Percentiles rank a stretch among this genome's conserved stretches.
Evolutionary conservation across 2,329 filamentous ascomycete genomes (phyloP).

Genomic region (Blumeria graminis): DNA sequence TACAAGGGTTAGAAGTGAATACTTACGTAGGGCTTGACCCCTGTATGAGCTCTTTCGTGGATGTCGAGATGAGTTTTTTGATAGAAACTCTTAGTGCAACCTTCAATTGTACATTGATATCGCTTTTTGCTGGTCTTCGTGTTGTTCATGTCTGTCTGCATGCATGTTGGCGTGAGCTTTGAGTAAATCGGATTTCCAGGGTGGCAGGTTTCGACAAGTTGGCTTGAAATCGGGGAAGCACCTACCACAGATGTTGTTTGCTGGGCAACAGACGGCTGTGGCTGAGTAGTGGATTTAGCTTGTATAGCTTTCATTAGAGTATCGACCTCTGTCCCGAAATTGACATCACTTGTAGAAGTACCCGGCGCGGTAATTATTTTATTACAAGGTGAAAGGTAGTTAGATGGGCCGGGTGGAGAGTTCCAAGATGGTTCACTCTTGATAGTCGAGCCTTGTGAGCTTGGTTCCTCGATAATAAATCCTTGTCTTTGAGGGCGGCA

Average conservation of each 20-base stretch:
- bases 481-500: constrained; percentile 15
- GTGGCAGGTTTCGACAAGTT: constrained; percentile 11
- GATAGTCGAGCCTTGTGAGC: constrained; percentile 16
- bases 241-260: constrained; percentile 7
- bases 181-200: constrained; percentile 2
- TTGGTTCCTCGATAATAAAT: constrained; percentile 10
- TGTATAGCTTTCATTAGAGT: constrained; percentile 77
- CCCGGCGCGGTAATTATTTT: constrained; percentile 4
- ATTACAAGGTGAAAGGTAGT: constrained; percentile 3
- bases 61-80: constrained; percentile 90
- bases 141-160: constrained; percentile 7
- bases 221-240: constrained; percentile 10
- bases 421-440: constrained; percentile 16
- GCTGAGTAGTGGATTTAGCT: constrained; percentile 25
- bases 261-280: constrained; percentile 7
- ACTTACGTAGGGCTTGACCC: constrained; percentile 71
- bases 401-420: constrained; percentile 6
- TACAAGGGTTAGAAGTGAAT: not conserved
- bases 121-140: constrained; percentile 23
- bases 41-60: constrained; percentile 70
- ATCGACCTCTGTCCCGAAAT: constrained; percentile 66
- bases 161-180: constrained; percentile 8
- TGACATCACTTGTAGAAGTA: constrained; percentile 19
- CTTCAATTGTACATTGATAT: constrained; percentile 48
- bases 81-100: constrained; percentile 60